Evolutionary conservation across 208 protist species (phyloP), one percentile per base, ranked within the genome.

Genomic region (Trypanosoma boissoni): DNA sequence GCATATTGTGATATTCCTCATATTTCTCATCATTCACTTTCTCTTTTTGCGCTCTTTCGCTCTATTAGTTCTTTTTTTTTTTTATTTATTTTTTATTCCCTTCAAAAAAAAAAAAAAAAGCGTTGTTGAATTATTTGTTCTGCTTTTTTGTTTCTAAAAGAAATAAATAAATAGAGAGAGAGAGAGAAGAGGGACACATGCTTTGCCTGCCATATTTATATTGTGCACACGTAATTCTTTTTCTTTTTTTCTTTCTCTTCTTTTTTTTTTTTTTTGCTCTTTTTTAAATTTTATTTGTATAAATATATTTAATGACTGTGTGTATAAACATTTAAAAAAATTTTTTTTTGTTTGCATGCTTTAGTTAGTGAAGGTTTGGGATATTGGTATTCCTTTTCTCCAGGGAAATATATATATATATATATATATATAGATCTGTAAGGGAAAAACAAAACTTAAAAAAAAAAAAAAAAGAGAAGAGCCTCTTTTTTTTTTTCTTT

Each of bases 331-430:
- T 24, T 20, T 58, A 39, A 34, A 12, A 14, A 29, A 37, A 41
- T 49, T 4, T 28, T 45, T 46, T 24, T 45, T 26, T 56, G 16
- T 44, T n/a, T n/a, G n/a, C n/a, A n/a, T n/a, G n/a, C n/a, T n/a
- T n/a, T n/a, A n/a, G n/a, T n/a, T n/a, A n/a, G n/a, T n/a, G n/a
- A n/a, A n/a, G n/a, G n/a, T n/a, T n/a, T n/a, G n/a, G n/a, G n/a
- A n/a, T n/a, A n/a, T n/a, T n/a, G n/a, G n/a, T n/a, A n/a, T 44
- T 21, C 46, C 37, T 72, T 54, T 23, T 24, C 14, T 9, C 23
- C 14, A 58, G 34, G 8, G 34, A 12, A 39, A 39, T 16, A 39
- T 39, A 39, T 39, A 39, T 12, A 39, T 12, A 39, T 12, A 39
- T 39, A 16, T 39, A 39, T 16, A 6, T 12, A 39, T 12, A 16